Evolutionary conservation across 306 rosid species (phyloP).

Genomic region (Oemleria cerasiformis): DNA sequence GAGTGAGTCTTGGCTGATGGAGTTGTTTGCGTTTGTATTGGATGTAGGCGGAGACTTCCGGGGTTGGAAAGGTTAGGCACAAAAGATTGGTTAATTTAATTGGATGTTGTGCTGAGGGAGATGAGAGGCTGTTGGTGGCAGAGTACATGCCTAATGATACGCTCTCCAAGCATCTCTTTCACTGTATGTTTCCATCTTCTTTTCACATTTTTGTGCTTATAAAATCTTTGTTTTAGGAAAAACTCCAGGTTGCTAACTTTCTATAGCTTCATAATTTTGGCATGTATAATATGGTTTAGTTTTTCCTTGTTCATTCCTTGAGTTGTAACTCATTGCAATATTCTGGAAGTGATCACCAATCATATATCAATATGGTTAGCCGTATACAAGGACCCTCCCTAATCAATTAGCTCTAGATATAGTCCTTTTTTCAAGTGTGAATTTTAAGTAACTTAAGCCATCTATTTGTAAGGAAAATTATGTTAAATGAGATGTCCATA

Average conservation of each 20-base stretch:
- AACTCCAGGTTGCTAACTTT: neutral
- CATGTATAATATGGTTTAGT: neutral
- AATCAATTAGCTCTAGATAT: neutral
- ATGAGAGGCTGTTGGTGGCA: slow-evolving; percentile 39
- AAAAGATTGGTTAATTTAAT: slow-evolving; percentile 33
- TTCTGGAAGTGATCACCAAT: neutral
- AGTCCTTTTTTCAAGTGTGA: neutral
- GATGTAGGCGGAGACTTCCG: slow-evolving; percentile 30
- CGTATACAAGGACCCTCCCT: neutral
- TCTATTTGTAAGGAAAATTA: neutral
- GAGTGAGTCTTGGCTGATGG: neutral
- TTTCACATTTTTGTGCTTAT: neutral
- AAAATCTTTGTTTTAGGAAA: neutral
- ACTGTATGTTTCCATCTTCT: slow-evolving; percentile 22
- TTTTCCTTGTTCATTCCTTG: neutral
- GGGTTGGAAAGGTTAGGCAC: slow-evolving; percentile 32
- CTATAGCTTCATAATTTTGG: neutral
- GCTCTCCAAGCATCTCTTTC: slow-evolving; percentile 34
- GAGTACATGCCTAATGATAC: slow-evolving; percentile 41
- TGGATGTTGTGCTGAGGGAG: slow-evolving; percentile 41
- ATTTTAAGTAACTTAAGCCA: neutral
- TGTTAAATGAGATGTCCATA: neutral
- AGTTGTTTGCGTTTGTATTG: neutral
- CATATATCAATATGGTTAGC: neutral
- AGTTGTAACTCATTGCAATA: neutral